A percentile compares a stretch with the other conserved stretches of the same genome.
These are phyloP conservation scores for Polymyxa betae DNA, from an alignment of 208 protist species.

Conservation along the genomic window DNA sequence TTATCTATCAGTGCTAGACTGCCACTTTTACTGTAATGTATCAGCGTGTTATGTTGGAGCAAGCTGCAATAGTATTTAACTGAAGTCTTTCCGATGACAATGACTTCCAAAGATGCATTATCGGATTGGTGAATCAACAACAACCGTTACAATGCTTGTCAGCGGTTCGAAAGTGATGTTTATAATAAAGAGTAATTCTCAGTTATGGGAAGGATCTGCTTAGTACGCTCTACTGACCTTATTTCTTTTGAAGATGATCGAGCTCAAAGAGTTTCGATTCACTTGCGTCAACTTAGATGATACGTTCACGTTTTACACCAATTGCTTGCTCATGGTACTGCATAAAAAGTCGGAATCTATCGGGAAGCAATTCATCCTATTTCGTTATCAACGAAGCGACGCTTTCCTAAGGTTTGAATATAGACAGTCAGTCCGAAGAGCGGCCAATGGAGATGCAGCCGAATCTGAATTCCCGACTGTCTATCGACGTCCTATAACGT, in stretches of 20 bases:
- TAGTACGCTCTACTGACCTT: background rate
- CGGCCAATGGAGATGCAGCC: background rate
- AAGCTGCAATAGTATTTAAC: too few relatives aligned
- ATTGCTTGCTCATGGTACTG: constrained; percentile 35
- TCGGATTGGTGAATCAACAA: too few relatives aligned
- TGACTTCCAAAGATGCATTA: too few relatives aligned
- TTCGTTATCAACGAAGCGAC: constrained; percentile 45
- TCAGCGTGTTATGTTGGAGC: too few relatives aligned
- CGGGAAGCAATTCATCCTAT: background rate
- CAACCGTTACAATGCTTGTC: too few relatives aligned
- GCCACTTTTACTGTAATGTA: too few relatives aligned
- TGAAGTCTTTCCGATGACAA: too few relatives aligned
- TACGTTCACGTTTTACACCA: constrained; percentile 17
- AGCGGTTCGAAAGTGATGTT: too few relatives aligned
- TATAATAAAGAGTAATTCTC: too few relatives aligned
- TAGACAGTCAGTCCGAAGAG: background rate
- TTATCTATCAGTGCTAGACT: too few relatives aligned
- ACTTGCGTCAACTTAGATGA: constrained; percentile 27
- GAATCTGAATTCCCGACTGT: background rate
- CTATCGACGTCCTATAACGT: background rate
- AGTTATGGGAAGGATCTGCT: too few relatives aligned
- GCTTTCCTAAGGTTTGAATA: constrained; percentile 19
- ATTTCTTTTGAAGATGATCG: background rate
- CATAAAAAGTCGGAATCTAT: constrained; percentile 7
- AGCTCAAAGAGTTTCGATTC: constrained; percentile 47